phyloP scores from a whole-genome alignment of 257 asterid species.

The Solanum peruvianum region DNA sequence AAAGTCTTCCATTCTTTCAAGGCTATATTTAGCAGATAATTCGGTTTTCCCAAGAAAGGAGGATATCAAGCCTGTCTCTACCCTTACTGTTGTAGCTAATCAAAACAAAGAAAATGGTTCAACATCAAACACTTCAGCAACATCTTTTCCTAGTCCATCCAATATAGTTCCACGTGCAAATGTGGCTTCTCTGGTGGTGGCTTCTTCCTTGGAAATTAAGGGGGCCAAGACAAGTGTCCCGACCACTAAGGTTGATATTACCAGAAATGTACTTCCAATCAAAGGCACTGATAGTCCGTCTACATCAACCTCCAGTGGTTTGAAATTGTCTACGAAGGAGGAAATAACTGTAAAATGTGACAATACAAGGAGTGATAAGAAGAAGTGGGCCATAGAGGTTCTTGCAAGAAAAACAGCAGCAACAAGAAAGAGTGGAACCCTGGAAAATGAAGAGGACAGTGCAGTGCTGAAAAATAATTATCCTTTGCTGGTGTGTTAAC shows the following conservation, averaged over 20 bases:
- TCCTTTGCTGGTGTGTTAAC: conserved; percentile 49
- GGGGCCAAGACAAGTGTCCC: conserved; percentile 24
- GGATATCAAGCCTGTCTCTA: conserved; percentile 58
- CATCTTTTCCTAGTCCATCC: conserved; percentile 11
- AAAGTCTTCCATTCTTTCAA: conserved; percentile 59
- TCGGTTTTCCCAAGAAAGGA: conserved; percentile 84
- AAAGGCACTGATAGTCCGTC: conserved; percentile 22
- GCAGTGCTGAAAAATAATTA: conserved; percentile 53
- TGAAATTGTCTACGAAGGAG: conserved; percentile 32
- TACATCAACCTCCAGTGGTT: conserved; percentile 9
- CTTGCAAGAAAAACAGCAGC: conserved; percentile 76
- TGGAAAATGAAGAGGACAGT: conserved; percentile 48
- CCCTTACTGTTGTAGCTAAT: conserved; percentile 17
- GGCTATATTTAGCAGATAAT: conserved; percentile 85
- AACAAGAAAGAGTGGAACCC: conserved; percentile 32
- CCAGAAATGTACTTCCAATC: conserved; percentile 20
- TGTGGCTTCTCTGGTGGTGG: conserved; percentile 4
- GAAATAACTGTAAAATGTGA: conserved; percentile 30
- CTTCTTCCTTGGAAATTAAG: conserved; percentile 21
- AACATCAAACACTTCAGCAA: conserved; percentile 17
- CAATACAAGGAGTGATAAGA: conserved; percentile 49
- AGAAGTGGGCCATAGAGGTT: conserved; percentile 91
- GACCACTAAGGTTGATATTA: conserved; percentile 29
- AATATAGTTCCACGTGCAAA: conserved; percentile 20
- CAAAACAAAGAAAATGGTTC: conserved; percentile 23